phyloP scores from a whole-genome alignment of 1,139 yeast genomes.

The Chernovozyma sophiae-reginae region DNA sequence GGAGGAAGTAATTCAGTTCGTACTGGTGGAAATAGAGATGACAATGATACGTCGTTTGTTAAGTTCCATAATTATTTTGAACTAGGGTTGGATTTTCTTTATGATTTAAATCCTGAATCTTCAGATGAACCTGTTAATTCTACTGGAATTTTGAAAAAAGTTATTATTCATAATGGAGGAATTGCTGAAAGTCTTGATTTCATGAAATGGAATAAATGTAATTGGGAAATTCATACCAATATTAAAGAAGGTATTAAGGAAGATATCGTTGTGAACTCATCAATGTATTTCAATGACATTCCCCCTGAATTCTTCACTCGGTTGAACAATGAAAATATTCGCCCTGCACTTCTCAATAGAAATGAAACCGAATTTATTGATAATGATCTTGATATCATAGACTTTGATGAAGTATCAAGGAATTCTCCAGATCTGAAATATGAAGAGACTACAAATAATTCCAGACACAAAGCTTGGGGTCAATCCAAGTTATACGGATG shows the following conservation, averaged over 20 bases:
- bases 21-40: conserved; percentile 9
- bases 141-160: conserved; percentile 33
- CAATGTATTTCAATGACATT: conserved; percentile 32
- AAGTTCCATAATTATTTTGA: conserved; percentile 55
- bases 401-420: conserved; percentile 14
- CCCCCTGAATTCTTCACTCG: conserved; percentile 18
- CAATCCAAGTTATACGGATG: conserved; percentile 47
- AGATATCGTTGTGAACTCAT: conserved; percentile 19
- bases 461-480: conserved; percentile 43
- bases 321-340: conserved; percentile 12
- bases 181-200: conserved; percentile 45
- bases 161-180: conserved; percentile 50
- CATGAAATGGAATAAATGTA: conserved; percentile 47
- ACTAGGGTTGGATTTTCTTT: conserved; percentile 51
- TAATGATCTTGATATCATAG: conserved; percentile 34
- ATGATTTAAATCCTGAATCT: conserved; percentile 28
- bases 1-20: conserved; percentile 4
- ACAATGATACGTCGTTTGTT: conserved; percentile 17
- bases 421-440: background rate
- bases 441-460: background rate
- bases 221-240: conserved; percentile 28
- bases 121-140: conserved; percentile 12
- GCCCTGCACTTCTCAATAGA: conserved; percentile 47
- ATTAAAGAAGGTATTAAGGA: conserved; percentile 6
- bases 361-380: conserved; percentile 46